Base-by-base conservation (phyloP, 805 yeast genomes). In the Zygotorulaspora sp. region DNA sequence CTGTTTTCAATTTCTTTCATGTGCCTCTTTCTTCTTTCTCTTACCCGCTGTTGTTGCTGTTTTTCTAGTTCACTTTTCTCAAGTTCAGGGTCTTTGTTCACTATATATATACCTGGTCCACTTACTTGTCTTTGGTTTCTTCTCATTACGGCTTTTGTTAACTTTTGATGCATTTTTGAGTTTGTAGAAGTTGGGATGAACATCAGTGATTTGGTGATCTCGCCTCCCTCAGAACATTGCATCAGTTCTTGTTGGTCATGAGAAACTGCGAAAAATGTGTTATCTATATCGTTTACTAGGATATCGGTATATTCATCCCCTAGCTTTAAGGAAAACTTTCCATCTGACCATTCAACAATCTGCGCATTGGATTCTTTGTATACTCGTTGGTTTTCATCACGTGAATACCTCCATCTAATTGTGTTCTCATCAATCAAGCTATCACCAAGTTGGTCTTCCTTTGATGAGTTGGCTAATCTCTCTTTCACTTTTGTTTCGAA, bases 341-440 rank as follows among this genome's bases (percentile, higher is more conserved):
- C 98, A 62, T 92, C 97, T 39, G 83, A 82, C 98, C 98, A 92
- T 59, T 86, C 83, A 23, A 92, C 74, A 40, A 90, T 78, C 55
- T 89, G 86, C 4, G 96, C 80, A 57, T 92, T 92, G 7, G 95
- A 82, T 58, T 88, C 95, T 51, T 84, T 84, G 53, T 76, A 75
- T 47, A 89, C 77, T 13, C 64, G 59, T 44, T 82, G 87, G 29
- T 78, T 80, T n/a, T 74, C 75, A 43, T 78, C 80, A 41, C 82
- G 76, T 11, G 87, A 82, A 61, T 89, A 90, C 63, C 95, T 77
- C 98, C 98, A 92, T 56, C 98, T 76, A 22, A 92, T 70, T 0
- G 96, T 87, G 60, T 88, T 90, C 53, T 84, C 88, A 45, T 81
- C 86, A 39, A 76, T 70, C 22, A 82, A 65, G 53, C 77, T 76